Conservation (phyloP, 2,329 filamentous ascomycete genomes). For the Grosmannia serpens region DNA sequence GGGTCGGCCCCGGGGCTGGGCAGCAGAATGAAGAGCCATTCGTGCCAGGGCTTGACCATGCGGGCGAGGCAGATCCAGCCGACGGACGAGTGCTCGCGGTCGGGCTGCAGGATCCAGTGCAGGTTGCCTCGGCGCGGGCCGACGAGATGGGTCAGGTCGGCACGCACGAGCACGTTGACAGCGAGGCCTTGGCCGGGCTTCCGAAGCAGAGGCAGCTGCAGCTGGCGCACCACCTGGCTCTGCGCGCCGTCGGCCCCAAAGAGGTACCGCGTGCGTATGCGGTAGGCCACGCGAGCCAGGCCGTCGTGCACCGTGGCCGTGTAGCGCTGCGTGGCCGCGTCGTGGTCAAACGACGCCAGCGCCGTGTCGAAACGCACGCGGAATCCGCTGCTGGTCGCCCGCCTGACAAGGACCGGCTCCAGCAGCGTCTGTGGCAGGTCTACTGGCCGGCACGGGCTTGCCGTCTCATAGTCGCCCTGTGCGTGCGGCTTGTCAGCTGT, state of each 20-base stretch:
- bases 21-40: slow-evolving; percentile 49
- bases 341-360: slow-evolving; percentile 20
- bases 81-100: slow-evolving; percentile 37
- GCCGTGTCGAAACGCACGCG: slow-evolving; percentile 29
- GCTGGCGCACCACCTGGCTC: slow-evolving; percentile 25
- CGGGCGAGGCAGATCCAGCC: slow-evolving; percentile 37
- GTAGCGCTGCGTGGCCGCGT: slow-evolving; percentile 18
- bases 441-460: slow-evolving; percentile 30
- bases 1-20: slow-evolving; percentile 35
- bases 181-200: slow-evolving; percentile 25
- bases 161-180: slow-evolving; percentile 27
- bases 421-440: slow-evolving; percentile 38
- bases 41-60: slow-evolving; percentile 53
- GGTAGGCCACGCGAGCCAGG: slow-evolving; percentile 17
- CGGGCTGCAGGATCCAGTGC: slow-evolving; percentile 48
- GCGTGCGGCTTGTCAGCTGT: too few species aligned
- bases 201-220: slow-evolving; percentile 23
- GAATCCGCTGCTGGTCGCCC: slow-evolving; percentile 28
- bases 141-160: slow-evolving; percentile 38
- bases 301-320: slow-evolving; percentile 16
- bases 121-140: slow-evolving; percentile 42
- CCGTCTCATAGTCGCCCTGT: slow-evolving; percentile 30
- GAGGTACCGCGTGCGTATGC: slow-evolving; percentile 40
- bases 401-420: slow-evolving; percentile 32
- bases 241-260: slow-evolving; percentile 45